Base-by-base conservation (phyloP, 129 eudicot genomes). In the Centaurea solstitialis region DNA sequence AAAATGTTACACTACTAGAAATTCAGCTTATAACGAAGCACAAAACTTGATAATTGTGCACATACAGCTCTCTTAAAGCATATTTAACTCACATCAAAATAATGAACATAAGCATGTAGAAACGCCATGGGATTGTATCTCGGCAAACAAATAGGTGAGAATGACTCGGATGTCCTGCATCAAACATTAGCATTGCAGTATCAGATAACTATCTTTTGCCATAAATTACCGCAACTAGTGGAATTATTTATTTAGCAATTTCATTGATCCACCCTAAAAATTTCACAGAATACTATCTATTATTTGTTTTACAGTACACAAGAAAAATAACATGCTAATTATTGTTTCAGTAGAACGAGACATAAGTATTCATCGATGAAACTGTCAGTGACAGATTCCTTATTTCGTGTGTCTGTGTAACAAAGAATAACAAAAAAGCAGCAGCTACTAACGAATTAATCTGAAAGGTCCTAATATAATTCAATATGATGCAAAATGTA, bases 51-150 rank as follows among this genome's bases (percentile, higher is more conserved):
- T 20, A 67, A 65, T 13, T 66, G 39, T 75, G 21, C 61, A 77
- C 23, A 43, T 70, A n/a, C n/a, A 71, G 43, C 20, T 70, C 41
- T 43, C 38, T 22, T 35, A 41, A 64, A 79, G 35, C 40, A 33
- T 37, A 37, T 69, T 47, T 39, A 69, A 90, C 97, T 95, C 81
- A 91, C 99, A 77, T 95, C 98, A 79, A 95, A 84, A 86, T 89
- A 95, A 73, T 93, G 91, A 75, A 95, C 99, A 85, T 95, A 95
- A 67, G 98, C 89, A 88, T 93, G 88, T 40, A 95, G 84, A 83
- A 95, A 95, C 23, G 98, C 97, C 99, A 95, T 95, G 81, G 99
- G 87, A 70, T 95, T 95, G 83, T 91, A 95, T 89, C 94, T 89
- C 81, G 99, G 99, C 82, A 95, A 84, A 88, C 99, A 95, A 72